Base-by-base conservation (phyloP, 1,139 yeast species). In the Zygosaccharomyces sapae region DNA sequence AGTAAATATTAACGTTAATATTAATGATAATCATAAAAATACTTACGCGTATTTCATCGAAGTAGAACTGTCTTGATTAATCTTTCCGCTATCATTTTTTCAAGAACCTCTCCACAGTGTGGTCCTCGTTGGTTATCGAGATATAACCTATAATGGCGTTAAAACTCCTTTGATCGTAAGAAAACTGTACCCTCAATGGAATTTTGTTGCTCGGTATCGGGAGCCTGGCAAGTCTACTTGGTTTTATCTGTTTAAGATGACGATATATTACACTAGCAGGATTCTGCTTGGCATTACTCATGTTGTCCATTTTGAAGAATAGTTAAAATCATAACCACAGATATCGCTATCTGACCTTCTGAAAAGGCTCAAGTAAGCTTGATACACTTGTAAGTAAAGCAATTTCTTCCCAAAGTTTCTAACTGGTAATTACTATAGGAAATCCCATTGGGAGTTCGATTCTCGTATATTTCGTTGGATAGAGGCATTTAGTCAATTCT, bases 141-240 rank as follows among this genome's bases (percentile, higher is more conserved):
- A 65, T 16, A 24, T 56, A 49, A 2, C 68, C 68, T 8, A 65
- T 51, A 8, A 62, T 38, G 7, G 55, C 50, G 36, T 45, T 38
- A 33, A 59, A 48, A 8, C 54, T 37, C 25, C 41, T 47, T 33
- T 47, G 49, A 46, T 57, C 62, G n/a, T 41, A 45, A 13, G 27
- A 45, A n/a, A 25, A 29, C 41, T 47, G 55, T 8, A 48, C 43
- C 30, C 54, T 48, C 5, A 42, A 27, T 2, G 55, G 53, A 4
- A 57, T 22, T 22, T 25, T 41, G 35, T 42, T 48, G 6, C 50
- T 42, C 10, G 60, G 56, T 8, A 48, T 41, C 5, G 55, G 38
- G 4, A 55, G 18, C 12, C 58, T 50, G 1, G 61, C 56, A 22
- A 57, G 37, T 7, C 44, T 38, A 5, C 31, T 31, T 13, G 53